Evolutionary conservation across 805 yeast species (phyloP).

Genomic region (Sporopachydermia lactativora): DNA sequence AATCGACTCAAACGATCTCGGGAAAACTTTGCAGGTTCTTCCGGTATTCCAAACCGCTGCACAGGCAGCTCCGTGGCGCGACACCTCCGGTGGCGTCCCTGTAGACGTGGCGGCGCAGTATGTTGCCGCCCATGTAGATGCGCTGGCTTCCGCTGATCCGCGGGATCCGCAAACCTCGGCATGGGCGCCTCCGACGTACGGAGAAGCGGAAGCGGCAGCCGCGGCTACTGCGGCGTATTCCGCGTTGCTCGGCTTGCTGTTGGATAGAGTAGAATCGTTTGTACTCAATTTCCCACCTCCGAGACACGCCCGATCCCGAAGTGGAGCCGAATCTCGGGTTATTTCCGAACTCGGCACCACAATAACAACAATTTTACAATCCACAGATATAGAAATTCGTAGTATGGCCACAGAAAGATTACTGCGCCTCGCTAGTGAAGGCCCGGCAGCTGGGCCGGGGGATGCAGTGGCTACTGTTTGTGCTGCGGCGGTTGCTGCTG

Average conservation of each 20-base stretch:
- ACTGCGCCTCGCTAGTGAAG: not conserved
- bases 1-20: conserved; percentile 77
- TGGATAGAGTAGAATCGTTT: conserved; percentile 44
- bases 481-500: conserved; percentile 56
- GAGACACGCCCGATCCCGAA: conserved; percentile 25
- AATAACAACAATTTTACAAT: conserved; percentile 21
- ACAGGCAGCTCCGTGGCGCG: conserved; percentile 57
- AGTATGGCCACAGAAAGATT: conserved; percentile 1
- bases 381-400: conserved; percentile 10
- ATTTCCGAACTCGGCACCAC: conserved; percentile 22
- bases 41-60: conserved; percentile 58
- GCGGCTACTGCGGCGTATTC: conserved; percentile 63
- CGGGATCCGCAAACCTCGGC: conserved; percentile 37
- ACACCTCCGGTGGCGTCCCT: too few relatives aligned
- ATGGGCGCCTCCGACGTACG: conserved; percentile 28
- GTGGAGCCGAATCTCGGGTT: conserved; percentile 32
- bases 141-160: conserved; percentile 26
- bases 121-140: conserved; percentile 48
- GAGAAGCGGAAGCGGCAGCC: conserved; percentile 36
- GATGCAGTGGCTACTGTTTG: conserved; percentile 59
- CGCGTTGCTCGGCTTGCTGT: conserved; percentile 39
- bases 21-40: conserved; percentile 54
- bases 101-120: conserved; percentile 43
- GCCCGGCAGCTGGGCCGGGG: conserved; percentile 20
- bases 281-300: conserved; percentile 59